Base-by-base conservation (phyloP, 202 grass and related monocot genomes). In the Setaria italica region DNA sequence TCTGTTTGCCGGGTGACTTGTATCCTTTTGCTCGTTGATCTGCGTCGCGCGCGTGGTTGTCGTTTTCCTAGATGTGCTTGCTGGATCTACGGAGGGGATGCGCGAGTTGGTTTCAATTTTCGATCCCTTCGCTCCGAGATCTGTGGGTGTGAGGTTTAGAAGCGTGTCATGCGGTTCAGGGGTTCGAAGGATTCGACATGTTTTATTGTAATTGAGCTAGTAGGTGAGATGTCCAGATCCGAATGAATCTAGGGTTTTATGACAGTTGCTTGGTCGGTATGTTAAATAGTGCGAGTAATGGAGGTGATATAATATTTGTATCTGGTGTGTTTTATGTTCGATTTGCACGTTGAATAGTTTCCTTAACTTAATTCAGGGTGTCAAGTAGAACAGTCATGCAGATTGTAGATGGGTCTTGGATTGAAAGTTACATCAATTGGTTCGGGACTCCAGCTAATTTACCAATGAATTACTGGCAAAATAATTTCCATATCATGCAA, bases 191-290 rank as follows among this genome's bases (percentile, higher is more conserved):
- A 11, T 42, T 82, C 37, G 51, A 2, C 4, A 58, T 20, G 48
- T 16, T 19, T 9, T 53, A 33, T 17, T 62, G 41, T 14, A 17
- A 29, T 45, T 35, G 58, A 69, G 33, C 9, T 60, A 82, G 77
- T 62, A 0, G 77, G 63, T 81, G 43, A 43, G 82, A 17, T 11
- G 82, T 85, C 87, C 62, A 85, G 82, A 85, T 89, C 82, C 87
- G 75, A 34, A 70, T 69, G 76, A 63, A 60, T 74, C n/a, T 43
- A 7, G 42, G 69, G 35, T 11, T 6, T 4, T 1, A 25, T 67
- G 19, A 19, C 30, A 14, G 72, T 77, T 82, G 51, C 20, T 42
- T 33, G 79, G 51, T n/a, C 9, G 53, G 42, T 60, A 39, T n/a
- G 62, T 76, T 19, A 12, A 50, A 59, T 46, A 29, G 7, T 42